Conservation (phyloP, 176 grass and related monocot genomes). For the Thinopyrum elongatum region DNA sequence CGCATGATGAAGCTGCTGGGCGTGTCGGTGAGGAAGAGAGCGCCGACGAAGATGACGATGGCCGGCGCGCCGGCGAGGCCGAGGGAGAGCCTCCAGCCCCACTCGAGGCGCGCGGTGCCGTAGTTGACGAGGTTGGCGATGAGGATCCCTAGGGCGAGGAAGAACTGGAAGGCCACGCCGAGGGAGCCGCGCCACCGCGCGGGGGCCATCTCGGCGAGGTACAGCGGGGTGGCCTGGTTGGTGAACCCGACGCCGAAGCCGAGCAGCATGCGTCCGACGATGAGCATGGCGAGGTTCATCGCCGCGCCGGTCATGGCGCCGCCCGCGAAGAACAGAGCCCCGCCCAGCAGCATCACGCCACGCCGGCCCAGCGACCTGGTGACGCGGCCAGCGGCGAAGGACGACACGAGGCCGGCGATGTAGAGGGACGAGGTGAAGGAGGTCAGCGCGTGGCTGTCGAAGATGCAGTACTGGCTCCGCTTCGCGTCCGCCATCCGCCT, state of each 20-base stretch:
- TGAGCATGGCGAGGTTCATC: constrained; percentile 17
- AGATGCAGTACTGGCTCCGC: constrained; percentile 54
- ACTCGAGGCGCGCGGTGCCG: constrained; percentile 26
- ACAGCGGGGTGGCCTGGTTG: constrained; percentile 31
- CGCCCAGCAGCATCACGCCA: constrained; percentile 36
- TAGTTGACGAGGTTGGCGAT: constrained; percentile 67
- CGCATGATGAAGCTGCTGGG: constrained; percentile 78
- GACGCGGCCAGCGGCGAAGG: constrained; percentile 47
- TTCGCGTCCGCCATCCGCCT: constrained; percentile 36
- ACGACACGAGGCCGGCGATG: constrained; percentile 51
- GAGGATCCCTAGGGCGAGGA: constrained; percentile 53
- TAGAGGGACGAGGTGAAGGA: constrained; percentile 75
- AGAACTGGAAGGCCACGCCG: constrained; percentile 64
- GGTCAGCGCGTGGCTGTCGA: constrained; percentile 57
- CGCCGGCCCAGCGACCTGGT: constrained; percentile 59
- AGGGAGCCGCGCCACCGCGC: constrained; percentile 65
- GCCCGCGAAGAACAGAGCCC: background rate
- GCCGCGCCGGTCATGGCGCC: constrained; percentile 9
- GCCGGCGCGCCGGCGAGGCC: constrained; percentile 69
- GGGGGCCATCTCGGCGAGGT: constrained; percentile 72
- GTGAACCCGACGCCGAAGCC: constrained; percentile 12
- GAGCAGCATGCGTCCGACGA: background rate
- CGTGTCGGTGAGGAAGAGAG: constrained; percentile 73
- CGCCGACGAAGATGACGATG: constrained; percentile 48
- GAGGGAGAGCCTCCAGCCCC: constrained; percentile 86